phyloP scores from a whole-genome alignment of 192 early-diverging fungal genomes.

The Linnemannia hyalina region DNA sequence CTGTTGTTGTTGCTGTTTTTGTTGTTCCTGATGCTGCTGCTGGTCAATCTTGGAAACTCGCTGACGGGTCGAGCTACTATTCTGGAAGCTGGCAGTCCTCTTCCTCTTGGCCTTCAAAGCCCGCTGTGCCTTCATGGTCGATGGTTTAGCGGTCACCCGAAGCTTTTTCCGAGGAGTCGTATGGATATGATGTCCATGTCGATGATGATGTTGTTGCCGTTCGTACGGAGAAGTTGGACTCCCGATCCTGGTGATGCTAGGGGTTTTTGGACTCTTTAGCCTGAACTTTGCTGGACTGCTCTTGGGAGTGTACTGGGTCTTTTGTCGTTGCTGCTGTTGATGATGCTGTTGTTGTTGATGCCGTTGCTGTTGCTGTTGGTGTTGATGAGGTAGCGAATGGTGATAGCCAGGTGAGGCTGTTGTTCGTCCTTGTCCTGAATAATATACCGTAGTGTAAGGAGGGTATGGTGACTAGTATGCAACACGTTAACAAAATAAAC shows the following conservation, averaged over 20 bases:
- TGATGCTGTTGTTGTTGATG: background rate
- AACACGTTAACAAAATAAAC: too few species aligned
- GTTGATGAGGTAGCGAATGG: background rate
- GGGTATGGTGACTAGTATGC: background rate
- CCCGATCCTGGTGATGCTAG: background rate
- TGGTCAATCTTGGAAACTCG: background rate
- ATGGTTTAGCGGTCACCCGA: conserved; percentile 35
- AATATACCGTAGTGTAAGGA: background rate
- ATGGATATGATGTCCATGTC: background rate
- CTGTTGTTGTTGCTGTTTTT: background rate
- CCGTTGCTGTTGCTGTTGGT: background rate
- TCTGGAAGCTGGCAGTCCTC: background rate
- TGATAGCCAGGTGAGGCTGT: background rate
- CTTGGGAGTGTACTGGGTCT: conserved; percentile 1
- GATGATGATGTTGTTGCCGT: conserved; percentile 12
- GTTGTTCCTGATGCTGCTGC: background rate
- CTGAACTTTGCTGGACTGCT: conserved; percentile 4
- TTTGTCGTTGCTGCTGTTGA: background rate
- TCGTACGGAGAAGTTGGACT: conserved; percentile 44
- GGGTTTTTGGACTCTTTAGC: conserved; percentile 30
- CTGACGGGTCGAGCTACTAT: background rate
- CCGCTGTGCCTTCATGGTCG: conserved; percentile 22
- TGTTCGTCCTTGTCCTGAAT: background rate
- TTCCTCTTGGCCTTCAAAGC: conserved; percentile 13
- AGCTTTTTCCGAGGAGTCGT: conserved; percentile 23